These are phyloP conservation scores for Phytopythium delawarense DNA, from an alignment of 352 stramenopile species.

Conservation along the genomic window DNA sequence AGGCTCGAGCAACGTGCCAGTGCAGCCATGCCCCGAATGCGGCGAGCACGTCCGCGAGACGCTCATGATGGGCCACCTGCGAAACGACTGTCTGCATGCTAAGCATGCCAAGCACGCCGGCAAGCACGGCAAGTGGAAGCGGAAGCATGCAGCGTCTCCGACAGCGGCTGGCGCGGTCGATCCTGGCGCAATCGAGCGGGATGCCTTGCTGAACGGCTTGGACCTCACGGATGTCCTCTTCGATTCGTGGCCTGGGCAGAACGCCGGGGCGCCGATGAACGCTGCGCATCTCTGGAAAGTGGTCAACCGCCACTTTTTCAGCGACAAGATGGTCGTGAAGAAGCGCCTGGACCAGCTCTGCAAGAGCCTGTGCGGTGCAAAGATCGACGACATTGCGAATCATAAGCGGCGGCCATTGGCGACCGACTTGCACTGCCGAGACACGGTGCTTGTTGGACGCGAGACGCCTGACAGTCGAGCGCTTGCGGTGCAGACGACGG, in stretches of 20 bases:
- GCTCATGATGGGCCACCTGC: conserved; percentile 63
- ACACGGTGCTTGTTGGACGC: conserved; percentile 60
- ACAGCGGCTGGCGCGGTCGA: conserved; percentile 13
- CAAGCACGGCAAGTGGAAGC: conserved; percentile 42
- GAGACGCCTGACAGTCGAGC: conserved; percentile 12
- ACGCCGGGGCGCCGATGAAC: conserved; percentile 62
- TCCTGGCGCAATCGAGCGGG: conserved; percentile 18
- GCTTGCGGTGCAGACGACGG: conserved; percentile 42
- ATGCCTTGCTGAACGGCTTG: conserved; percentile 9
- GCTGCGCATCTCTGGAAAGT: conserved; percentile 78
- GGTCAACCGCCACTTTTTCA: conserved; percentile 68
- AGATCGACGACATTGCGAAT: conserved; percentile 63
- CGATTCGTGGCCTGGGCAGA: conserved; percentile 72
- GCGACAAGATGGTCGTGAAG: conserved; percentile 53
- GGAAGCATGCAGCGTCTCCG: conserved; percentile 26
- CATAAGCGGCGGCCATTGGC: conserved; percentile 18
- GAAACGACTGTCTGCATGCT: conserved; percentile 43
- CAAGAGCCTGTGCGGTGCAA: conserved; percentile 61
- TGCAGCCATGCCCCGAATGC: conserved; percentile 61
- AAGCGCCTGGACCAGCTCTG: conserved; percentile 67
- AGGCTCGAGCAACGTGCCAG: conserved; percentile 9
- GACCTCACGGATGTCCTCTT: conserved; percentile 80
- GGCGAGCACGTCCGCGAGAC: conserved; percentile 56
- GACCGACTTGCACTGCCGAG: conserved; percentile 55
- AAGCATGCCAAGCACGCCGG: conserved; percentile 23